A percentile compares a stretch with the other conserved stretches of the same genome.
phyloP scores from a whole-genome alignment of 768 basidiomycete genomes.

The Pholiota microspora region DNA sequence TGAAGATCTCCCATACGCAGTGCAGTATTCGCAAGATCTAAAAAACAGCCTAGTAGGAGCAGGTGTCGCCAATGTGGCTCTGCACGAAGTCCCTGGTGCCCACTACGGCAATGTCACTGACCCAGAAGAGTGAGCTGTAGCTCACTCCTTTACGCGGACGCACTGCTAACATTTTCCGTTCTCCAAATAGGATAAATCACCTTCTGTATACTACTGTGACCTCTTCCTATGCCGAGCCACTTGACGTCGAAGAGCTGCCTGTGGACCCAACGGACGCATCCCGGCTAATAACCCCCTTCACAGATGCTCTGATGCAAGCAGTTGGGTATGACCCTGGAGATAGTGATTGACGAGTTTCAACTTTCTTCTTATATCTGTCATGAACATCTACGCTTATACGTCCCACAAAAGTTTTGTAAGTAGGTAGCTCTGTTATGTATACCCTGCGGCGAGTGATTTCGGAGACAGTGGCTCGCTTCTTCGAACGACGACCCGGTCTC shows the following conservation, averaged over 20 bases:
- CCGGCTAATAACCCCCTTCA: constrained; percentile 1
- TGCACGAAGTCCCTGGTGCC: constrained; percentile 25
- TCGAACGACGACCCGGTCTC: too few species aligned
- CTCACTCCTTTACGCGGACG: background rate
- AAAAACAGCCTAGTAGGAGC: constrained; percentile 16
- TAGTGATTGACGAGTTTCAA: background rate
- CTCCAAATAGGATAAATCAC: constrained; percentile 10
- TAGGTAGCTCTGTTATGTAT: background rate
- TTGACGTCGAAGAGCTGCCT: background rate
- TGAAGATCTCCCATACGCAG: constrained; percentile 29
- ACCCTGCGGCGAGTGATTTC: background rate
- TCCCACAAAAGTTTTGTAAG: background rate
- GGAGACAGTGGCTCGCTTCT: background rate
- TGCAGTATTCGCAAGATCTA: constrained; percentile 21
- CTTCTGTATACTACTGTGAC: constrained; percentile 11
- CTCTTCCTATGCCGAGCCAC: constrained; percentile 11
- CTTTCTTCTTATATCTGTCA: background rate
- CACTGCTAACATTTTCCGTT: background rate
- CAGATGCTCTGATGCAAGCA: background rate
- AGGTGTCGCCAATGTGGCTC: constrained; percentile 16
- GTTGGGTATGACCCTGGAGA: constrained; percentile 3
- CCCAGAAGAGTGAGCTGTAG: constrained; percentile 20
- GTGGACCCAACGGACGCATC: background rate
- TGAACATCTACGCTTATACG: background rate
- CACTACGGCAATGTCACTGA: constrained; percentile 27